Base-by-base conservation (phyloP, 2,329 filamentous ascomycete genomes). In the Dactylellina haptotyla region DNA sequence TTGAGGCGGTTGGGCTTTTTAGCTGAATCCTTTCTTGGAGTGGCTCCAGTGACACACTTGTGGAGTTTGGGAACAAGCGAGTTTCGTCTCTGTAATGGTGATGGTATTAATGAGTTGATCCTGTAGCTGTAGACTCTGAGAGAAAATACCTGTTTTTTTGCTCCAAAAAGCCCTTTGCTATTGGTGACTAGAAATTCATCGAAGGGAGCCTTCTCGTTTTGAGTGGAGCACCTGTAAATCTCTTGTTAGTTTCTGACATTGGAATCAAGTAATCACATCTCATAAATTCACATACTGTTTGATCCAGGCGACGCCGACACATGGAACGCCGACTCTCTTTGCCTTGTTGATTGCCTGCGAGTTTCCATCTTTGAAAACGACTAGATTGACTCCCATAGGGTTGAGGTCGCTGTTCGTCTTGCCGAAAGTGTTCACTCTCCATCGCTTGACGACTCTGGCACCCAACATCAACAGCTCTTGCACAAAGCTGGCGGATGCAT, bases 351-450 rank as follows among this genome's bases (percentile, higher is more conserved):
- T 28, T 3, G 67, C 48, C 20, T 58, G 43, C 0, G 51, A 51
- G 18, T 54, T 65, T 2, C 67, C 67, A 61, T 65, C 59, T n/a
- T 64, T 65, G 39, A 72, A 72, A 1, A 72, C 39, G n/a, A 72
- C 67, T 0, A 65, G n/a, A 25, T 72, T 65, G 10, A 72, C 67
- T 4, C 61, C 61, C 43, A 58, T 62, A 4, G 59, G 51, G 9
- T 72, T 72, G 12, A 72, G 58, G 12, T 59, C 59, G 9, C 30
- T 54, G 25, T 28, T 25, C 1, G 41, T 64, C 34, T 64, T 53
- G 0, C 58, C 67, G 14, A 57, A 71, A 4, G 43, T 50, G n/a
- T 57, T 71, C 41, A 63, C n/a, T 32, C 66, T 48, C 66, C 66
- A 71, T 16, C 66, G 20, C 30, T 32, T 63, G 14, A 71, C 50